Evolutionary conservation across 768 basidiomycete species (phyloP).

Genomic region (Candolleomyces eurysporus): DNA sequence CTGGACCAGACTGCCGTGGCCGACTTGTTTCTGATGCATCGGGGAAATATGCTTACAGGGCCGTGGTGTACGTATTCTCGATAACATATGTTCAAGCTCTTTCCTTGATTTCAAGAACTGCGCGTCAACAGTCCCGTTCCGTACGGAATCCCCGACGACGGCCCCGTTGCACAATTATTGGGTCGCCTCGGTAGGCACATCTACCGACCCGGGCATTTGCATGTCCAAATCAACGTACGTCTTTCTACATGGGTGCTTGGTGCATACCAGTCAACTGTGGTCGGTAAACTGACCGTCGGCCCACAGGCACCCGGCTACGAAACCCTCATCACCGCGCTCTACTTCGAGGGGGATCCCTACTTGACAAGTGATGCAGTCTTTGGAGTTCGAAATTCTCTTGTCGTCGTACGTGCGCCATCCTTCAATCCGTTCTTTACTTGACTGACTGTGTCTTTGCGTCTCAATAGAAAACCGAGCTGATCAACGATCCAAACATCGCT

Average conservation of each 20-base stretch:
- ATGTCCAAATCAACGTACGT: conserved; percentile 63
- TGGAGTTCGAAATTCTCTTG: conserved; percentile 76
- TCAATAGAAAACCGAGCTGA: conserved; percentile 47
- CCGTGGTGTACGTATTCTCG: conserved; percentile 48
- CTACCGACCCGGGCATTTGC: conserved; percentile 78
- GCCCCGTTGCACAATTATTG: conserved; percentile 69
- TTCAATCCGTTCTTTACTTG: not conserved
- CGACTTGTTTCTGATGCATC: conserved; percentile 56
- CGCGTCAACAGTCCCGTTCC: conserved; percentile 39
- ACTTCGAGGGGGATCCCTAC: conserved; percentile 67
- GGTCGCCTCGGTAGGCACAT: conserved; percentile 60
- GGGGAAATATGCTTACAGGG: conserved; percentile 69
- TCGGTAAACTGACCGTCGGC: not conserved
- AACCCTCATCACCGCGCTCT: conserved; percentile 71
- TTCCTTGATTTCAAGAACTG: no score
- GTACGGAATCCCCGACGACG: conserved; percentile 80
- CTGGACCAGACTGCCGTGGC: conserved; percentile 71
- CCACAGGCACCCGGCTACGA: conserved; percentile 65
- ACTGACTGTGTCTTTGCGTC: not conserved
- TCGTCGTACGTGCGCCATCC: conserved; percentile 52
- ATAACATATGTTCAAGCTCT: not conserved
- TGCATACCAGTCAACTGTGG: not conserved
- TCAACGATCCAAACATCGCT: conserved; percentile 54
- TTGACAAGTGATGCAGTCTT: conserved; percentile 74
- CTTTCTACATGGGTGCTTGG: not conserved